Evolutionary conservation across 768 basidiomycete genomes (phyloP).

Genomic region (Pleurotus tuber-regium): DNA sequence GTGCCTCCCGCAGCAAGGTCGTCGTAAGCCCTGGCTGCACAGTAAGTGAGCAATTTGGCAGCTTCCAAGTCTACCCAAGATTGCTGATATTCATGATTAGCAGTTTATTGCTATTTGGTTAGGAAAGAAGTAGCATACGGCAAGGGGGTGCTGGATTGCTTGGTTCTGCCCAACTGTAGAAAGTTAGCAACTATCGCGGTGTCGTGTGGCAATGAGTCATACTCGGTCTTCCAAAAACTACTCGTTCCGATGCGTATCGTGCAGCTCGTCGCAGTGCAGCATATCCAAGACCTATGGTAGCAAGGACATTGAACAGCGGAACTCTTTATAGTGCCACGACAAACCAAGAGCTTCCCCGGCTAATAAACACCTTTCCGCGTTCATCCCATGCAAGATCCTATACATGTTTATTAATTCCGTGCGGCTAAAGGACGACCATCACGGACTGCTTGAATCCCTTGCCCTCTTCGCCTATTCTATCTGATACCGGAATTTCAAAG

Average conservation of each 20-base stretch:
- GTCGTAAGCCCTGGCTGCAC: slow-evolving; percentile 16
- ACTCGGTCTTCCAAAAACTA: slow-evolving; percentile 16
- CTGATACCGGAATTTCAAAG: slow-evolving; percentile 13
- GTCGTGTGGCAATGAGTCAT: no score
- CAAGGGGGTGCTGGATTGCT: slow-evolving; percentile 16
- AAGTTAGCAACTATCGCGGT: no score
- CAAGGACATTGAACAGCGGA: background rate
- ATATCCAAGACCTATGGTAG: slow-evolving; percentile 12
- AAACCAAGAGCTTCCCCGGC: slow-evolving; percentile 17
- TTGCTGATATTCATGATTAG: slow-evolving; percentile 1
- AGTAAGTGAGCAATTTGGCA: slow-evolving; percentile 16
- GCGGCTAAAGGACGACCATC: background rate
- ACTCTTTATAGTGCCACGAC: background rate
- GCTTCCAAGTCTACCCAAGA: slow-evolving; percentile 16
- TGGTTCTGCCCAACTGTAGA: slow-evolving; percentile 18
- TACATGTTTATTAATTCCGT: background rate
- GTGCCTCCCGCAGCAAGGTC: background rate
- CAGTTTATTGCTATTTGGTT: background rate
- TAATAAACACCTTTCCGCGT: slow-evolving; percentile 17
- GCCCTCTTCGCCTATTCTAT: slow-evolving; percentile 13
- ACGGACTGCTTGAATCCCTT: slow-evolving; percentile 15
- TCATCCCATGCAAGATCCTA: slow-evolving; percentile 18
- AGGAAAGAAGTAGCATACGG: slow-evolving; percentile 3
- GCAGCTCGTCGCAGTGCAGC: slow-evolving; percentile 14
- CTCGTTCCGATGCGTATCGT: slow-evolving; percentile 13